These are phyloP conservation scores for Agastache rugosa DNA, from an alignment of 257 asterid species.

Conservation along the genomic window DNA sequence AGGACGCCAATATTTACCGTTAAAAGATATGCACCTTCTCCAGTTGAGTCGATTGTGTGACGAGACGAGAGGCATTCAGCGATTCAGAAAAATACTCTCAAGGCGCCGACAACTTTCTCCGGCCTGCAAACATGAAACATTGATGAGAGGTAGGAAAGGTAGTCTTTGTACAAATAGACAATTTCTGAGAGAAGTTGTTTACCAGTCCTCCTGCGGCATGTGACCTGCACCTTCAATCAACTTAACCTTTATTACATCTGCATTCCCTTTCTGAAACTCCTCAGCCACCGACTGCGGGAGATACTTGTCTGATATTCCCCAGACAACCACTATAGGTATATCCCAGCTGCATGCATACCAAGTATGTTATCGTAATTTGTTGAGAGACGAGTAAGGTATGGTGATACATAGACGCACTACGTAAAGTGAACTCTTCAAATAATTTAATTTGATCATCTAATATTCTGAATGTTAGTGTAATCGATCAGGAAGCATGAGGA, in stretches of 20 bases:
- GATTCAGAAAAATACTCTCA: conserved; percentile 59
- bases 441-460: not conserved
- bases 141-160: conserved; percentile 22
- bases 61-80: not conserved
- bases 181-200: conserved; percentile 25
- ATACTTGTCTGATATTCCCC: conserved; percentile 98
- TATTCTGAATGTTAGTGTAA: not conserved
- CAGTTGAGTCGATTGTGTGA: not conserved
- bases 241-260: conserved; percentile 61
- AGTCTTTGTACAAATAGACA: not conserved
- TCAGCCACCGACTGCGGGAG: conserved; percentile 92
- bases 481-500: not conserved
- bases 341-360: conserved; percentile 73
- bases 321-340: conserved; percentile 72
- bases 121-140: conserved; percentile 61
- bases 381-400: not conserved
- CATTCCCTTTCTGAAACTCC: conserved; percentile 75
- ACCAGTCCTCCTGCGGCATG: conserved; percentile 99
- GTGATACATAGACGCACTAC: not conserved
- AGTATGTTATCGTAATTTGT: not conserved
- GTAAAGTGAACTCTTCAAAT: not conserved
- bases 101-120: conserved; percentile 80
- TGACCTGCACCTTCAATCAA: conserved; percentile 98
- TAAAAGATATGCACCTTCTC: not conserved
- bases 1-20: conserved; percentile 19